These are phyloP conservation scores for Kingdonia uniflora DNA, from an alignment of 164 flowering plant genomes.

Conservation along the genomic window DNA sequence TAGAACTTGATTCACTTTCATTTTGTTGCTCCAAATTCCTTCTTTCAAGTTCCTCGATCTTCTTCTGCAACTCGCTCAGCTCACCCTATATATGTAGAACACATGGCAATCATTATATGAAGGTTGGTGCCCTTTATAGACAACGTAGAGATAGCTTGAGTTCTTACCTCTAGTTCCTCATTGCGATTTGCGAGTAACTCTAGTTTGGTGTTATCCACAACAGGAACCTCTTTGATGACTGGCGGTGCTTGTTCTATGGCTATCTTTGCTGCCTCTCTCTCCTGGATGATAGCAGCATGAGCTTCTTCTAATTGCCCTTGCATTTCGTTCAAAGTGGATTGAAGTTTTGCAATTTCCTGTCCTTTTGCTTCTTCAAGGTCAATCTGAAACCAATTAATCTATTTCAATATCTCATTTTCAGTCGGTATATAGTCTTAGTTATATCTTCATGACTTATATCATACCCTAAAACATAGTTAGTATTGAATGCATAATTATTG, in stretches of 20 bases:
- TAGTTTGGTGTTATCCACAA: conserved; percentile 53
- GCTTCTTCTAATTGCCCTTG: conserved; percentile 62
- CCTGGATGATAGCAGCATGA: conserved; percentile 39
- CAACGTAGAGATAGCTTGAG: neutral
- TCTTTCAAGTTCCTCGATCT: conserved; percentile 40
- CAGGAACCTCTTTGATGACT: conserved; percentile 63
- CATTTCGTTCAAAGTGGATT: conserved; percentile 49
- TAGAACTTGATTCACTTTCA: conserved; percentile 34
- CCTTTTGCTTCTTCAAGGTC: conserved; percentile 79
- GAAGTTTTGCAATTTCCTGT: conserved; percentile 62
- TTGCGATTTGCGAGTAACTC: conserved; percentile 43
- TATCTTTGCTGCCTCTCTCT: conserved; percentile 66
- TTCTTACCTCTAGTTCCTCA: conserved; percentile 51
- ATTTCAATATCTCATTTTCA: too few species aligned
- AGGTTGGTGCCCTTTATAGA: neutral
- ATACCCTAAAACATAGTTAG: too few species aligned
- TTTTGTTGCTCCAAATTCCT: conserved; percentile 32
- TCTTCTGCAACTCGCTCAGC: conserved; percentile 31
- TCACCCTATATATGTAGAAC: conserved; percentile 30
- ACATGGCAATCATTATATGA: neutral
- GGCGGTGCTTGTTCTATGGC: conserved; percentile 83
- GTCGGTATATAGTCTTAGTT: too few species aligned
- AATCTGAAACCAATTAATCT: conserved; percentile 24
- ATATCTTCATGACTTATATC: too few species aligned
- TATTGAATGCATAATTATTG: too few species aligned